phyloP scores from a whole-genome alignment of 495 filamentous ascomycete species.

The Aspergillus coremiiformis region DNA sequence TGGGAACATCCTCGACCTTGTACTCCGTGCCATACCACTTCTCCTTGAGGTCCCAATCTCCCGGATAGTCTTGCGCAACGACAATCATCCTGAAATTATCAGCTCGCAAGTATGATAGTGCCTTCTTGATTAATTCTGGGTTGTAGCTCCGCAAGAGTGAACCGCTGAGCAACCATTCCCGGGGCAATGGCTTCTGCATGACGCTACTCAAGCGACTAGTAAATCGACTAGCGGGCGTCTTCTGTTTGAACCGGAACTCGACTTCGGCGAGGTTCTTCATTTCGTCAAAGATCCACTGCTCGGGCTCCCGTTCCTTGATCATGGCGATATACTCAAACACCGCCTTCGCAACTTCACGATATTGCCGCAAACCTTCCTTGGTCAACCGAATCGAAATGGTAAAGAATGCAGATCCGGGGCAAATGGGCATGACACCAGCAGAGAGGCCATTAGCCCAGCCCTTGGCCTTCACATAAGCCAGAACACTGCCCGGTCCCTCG shows the following conservation, averaged over 20 bases:
- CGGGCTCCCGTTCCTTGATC: slow-evolving; percentile 69
- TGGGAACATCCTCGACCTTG: slow-evolving; percentile 71
- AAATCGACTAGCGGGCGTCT: slow-evolving; percentile 80
- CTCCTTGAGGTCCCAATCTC: slow-evolving; percentile 80
- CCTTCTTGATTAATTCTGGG: slow-evolving; percentile 64
- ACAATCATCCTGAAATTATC: slow-evolving; percentile 85
- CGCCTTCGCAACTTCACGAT: slow-evolving; percentile 77
- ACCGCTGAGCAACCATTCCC: slow-evolving; percentile 80
- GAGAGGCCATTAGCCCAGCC: slow-evolving; percentile 89
- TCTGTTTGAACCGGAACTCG: slow-evolving; percentile 91
- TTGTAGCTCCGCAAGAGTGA: slow-evolving; percentile 72
- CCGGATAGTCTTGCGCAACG: slow-evolving; percentile 74
- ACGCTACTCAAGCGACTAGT: slow-evolving; percentile 71
- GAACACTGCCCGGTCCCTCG: slow-evolving; percentile 92
- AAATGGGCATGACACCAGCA: slow-evolving; percentile 68
- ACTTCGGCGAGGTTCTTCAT: slow-evolving; percentile 83
- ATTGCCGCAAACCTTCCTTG: slow-evolving; percentile 76
- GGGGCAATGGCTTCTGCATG: slow-evolving; percentile 85
- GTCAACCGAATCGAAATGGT: slow-evolving; percentile 74
- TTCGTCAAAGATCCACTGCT: slow-evolving; percentile 90
- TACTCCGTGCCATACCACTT: slow-evolving; percentile 99
- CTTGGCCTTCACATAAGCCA: slow-evolving; percentile 90
- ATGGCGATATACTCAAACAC: slow-evolving; percentile 94
- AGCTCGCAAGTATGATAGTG: slow-evolving; percentile 64
- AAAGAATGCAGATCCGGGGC: slow-evolving; percentile 80